Percentiles rank a stretch among this genome's conserved stretches.
Conservation (phyloP, 2,329 filamentous ascomycete genomes). For the Atkinsonella hypoxylon region DNA sequence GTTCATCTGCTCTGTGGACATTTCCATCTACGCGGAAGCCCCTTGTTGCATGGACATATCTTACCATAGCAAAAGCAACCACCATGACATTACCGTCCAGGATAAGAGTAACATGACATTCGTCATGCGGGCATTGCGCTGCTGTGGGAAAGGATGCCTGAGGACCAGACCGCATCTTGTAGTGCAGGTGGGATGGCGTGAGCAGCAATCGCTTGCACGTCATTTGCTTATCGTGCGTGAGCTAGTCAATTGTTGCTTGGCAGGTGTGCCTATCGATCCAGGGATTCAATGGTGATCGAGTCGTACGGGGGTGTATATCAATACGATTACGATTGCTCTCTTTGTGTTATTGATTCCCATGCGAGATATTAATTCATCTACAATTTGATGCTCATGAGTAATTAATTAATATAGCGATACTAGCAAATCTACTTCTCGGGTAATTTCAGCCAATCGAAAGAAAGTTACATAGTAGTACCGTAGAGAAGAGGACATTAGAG, state of each 20-base stretch:
- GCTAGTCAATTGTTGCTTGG: neutral
- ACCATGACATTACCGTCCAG: slow-evolving; percentile 58
- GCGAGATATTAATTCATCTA: too few relatives aligned
- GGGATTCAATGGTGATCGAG: too few relatives aligned
- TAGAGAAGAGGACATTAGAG: too few relatives aligned
- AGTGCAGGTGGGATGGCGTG: slow-evolving; percentile 1
- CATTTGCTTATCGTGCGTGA: neutral
- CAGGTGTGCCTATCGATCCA: too few relatives aligned
- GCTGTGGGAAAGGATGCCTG: neutral
- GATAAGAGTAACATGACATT: neutral
- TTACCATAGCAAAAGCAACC: slow-evolving; percentile 54
- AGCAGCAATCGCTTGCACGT: slow-evolving; percentile 1
- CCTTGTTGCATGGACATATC: slow-evolving; percentile 9
- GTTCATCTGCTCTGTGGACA: neutral
- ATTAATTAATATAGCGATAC: too few relatives aligned
- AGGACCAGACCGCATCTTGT: neutral
- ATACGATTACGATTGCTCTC: too few relatives aligned
- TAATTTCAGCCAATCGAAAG: too few relatives aligned
- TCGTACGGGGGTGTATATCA: too few relatives aligned
- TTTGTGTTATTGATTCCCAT: too few relatives aligned
- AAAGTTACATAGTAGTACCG: too few relatives aligned
- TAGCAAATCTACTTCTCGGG: too few relatives aligned
- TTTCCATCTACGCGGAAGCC: neutral
- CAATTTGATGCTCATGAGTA: too few relatives aligned
- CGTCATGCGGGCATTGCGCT: slow-evolving; percentile 1